phyloP scores from a whole-genome alignment of 2,329 filamentous ascomycete species.

The Alternaria alternata region DNA sequence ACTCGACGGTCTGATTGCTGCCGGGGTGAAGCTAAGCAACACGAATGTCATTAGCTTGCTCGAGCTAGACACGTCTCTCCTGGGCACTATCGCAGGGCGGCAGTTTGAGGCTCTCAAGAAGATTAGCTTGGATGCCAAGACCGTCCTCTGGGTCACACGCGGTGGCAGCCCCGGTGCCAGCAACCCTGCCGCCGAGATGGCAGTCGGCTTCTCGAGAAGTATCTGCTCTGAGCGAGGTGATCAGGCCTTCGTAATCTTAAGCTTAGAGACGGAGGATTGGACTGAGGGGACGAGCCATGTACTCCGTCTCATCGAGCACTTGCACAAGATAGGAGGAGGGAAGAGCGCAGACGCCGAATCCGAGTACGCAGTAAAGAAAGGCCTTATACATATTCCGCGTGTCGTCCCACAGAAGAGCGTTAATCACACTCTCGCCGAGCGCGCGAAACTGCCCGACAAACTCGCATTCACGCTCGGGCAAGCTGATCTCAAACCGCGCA shows the following conservation, averaged over 20 bases:
- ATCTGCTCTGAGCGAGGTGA: conserved; percentile 17
- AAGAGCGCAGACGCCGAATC: conserved; percentile 9
- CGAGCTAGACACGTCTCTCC: conserved; percentile 15
- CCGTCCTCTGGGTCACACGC: conserved; percentile 16
- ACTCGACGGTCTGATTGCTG: conserved; percentile 5
- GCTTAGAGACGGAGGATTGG: conserved; percentile 11
- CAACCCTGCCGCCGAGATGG: conserved; percentile 18
- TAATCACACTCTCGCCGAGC: conserved; percentile 10
- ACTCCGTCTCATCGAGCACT: conserved; percentile 9
- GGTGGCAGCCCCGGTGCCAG: conserved; percentile 9
- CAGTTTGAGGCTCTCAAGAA: conserved; percentile 16
- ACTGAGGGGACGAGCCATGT: neutral
- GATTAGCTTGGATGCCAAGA: conserved; percentile 11
- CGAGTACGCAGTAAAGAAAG: conserved; percentile 15
- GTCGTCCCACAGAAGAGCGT: conserved; percentile 14
- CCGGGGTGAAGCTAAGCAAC: conserved; percentile 10
- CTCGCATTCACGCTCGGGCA: conserved; percentile 6
- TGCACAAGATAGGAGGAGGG: conserved; percentile 13
- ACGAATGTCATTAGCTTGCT: conserved; percentile 14
- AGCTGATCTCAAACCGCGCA: conserved; percentile 10
- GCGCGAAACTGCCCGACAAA: conserved; percentile 8
- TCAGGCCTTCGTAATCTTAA: conserved; percentile 14
- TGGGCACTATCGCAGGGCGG: conserved; percentile 11
- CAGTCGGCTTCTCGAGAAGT: conserved; percentile 18
- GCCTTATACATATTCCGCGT: conserved; percentile 20